phyloP scores from a whole-genome alignment of 495 filamentous ascomycete species.

The Aspergillus sparsus region DNA sequence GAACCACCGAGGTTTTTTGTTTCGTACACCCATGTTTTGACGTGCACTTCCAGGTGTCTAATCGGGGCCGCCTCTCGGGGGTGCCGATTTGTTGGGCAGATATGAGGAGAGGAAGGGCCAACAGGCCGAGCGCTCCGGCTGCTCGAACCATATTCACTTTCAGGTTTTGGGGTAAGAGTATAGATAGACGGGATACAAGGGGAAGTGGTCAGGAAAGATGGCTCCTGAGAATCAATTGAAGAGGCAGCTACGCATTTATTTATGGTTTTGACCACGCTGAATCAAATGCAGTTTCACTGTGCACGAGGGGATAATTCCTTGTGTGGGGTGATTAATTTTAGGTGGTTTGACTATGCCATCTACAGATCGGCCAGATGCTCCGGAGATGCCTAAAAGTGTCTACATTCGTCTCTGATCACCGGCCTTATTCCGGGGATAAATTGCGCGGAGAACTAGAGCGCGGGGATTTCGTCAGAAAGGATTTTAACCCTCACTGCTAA shows the following conservation, averaged over 20 bases:
- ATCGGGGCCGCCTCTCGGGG: neutral
- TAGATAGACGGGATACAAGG: neutral
- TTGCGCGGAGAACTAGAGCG: neutral
- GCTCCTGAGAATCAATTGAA: too few species aligned
- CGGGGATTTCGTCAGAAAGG: too few species aligned
- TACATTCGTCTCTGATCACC: neutral
- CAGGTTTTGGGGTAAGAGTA: neutral
- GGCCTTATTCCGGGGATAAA: neutral
- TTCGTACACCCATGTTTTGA: neutral
- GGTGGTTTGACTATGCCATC: conserved; percentile 1
- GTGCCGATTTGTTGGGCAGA: neutral
- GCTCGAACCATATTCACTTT: conserved; percentile 2
- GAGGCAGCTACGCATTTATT: neutral
- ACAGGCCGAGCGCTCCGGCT: neutral
- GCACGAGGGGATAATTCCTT: neutral
- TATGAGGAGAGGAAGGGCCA: neutral
- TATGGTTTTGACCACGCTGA: neutral
- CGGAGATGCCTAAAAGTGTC: neutral
- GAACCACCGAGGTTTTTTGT: conserved; percentile 1
- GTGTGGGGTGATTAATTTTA: neutral
- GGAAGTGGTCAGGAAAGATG: too few species aligned
- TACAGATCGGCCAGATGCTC: neutral
- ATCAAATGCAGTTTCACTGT: neutral
- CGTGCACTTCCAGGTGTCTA: conserved; percentile 3
- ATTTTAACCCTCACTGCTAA: too few species aligned